A percentile compares a stretch with the other conserved stretches of the same genome.
Evolutionary conservation across 768 basidiomycete genomes (phyloP).

Genomic region (Solioccasus polychromus): DNA sequence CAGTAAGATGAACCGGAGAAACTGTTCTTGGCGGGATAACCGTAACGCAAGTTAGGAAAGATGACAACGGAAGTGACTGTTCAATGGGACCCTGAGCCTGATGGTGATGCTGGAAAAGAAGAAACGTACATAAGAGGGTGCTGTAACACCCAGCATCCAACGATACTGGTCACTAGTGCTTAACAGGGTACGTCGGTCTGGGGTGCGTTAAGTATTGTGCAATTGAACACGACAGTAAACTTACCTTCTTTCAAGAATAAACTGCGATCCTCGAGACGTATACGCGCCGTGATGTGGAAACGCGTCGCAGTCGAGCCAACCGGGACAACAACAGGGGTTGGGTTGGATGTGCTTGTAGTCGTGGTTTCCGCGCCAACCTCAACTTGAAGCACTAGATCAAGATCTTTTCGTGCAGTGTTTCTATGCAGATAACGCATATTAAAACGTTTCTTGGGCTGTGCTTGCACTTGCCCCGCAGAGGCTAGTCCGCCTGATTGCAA

Average conservation of each 20-base stretch:
- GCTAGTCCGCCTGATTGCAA: background rate
- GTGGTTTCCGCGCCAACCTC: conserved; percentile 3
- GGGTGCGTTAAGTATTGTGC: conserved; percentile 5
- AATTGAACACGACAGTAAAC: conserved; percentile 1
- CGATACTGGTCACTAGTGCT: conserved; percentile 37
- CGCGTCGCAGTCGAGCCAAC: conserved; percentile 29
- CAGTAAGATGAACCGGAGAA: conserved; percentile 29
- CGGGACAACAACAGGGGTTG: conserved; percentile 5
- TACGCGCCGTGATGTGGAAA: conserved; percentile 46
- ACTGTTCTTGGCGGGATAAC: conserved; percentile 37
- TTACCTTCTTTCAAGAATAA: conserved; percentile 41
- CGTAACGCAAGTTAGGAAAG: conserved; percentile 36
- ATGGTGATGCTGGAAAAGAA: background rate
- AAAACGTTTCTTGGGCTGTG: conserved; percentile 25
- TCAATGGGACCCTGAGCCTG: background rate
- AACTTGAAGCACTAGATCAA: conserved; percentile 32
- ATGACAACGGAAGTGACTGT: conserved; percentile 29
- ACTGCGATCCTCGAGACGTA: conserved; percentile 44
- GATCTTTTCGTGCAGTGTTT: conserved; percentile 37
- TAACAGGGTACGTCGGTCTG: conserved; percentile 33
- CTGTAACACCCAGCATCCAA: conserved; percentile 44
- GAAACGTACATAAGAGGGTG: conserved; percentile 47
- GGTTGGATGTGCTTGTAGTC: background rate
- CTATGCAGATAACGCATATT: conserved; percentile 40
- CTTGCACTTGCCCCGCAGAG: background rate